phyloP scores from a whole-genome alignment of 2,329 filamentous ascomycete genomes.

The Aspergillus sp. region DNA sequence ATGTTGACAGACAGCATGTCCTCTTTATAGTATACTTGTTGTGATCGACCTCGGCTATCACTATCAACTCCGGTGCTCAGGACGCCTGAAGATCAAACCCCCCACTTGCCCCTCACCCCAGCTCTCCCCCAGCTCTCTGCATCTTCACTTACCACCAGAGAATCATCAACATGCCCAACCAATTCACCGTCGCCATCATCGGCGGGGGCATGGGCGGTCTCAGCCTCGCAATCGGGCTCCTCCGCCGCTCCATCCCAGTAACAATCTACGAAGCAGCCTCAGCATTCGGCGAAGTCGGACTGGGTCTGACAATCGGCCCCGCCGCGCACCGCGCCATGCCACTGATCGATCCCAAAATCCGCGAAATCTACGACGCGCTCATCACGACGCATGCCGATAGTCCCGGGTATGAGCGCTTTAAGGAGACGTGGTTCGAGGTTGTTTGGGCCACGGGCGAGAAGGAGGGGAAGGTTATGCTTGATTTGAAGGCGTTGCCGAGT shows the following conservation, averaged over 20 bases:
- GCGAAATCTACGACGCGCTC: conserved; percentile 31
- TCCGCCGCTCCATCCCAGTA: conserved; percentile 46
- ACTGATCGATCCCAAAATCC: conserved; percentile 48
- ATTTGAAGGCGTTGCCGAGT: conserved; percentile 30
- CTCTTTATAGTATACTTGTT: too few relatives aligned
- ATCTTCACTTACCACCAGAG: too few relatives aligned
- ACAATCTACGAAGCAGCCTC: conserved; percentile 58
- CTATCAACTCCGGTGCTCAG: too few relatives aligned
- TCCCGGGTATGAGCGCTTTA: conserved; percentile 30
- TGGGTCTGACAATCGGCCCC: conserved; percentile 57
- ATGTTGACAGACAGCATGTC: too few relatives aligned
- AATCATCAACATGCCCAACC: not conserved
- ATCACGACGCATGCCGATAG: conserved; percentile 35
- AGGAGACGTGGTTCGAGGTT: conserved; percentile 35
- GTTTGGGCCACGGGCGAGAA: conserved; percentile 14
- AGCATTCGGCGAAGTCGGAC: conserved; percentile 58
- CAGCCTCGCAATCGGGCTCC: conserved; percentile 54
- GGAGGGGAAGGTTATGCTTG: conserved; percentile 26
- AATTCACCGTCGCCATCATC: conserved; percentile 54
- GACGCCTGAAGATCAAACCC: too few relatives aligned
- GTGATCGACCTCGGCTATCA: too few relatives aligned
- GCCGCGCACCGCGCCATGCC: conserved; percentile 58
- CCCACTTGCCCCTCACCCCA: too few relatives aligned
- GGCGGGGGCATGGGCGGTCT: conserved; percentile 62
- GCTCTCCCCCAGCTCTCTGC: too few relatives aligned